These are phyloP conservation scores for Annona cherimola DNA, from an alignment of 164 flowering plant species.

Conservation along the genomic window DNA sequence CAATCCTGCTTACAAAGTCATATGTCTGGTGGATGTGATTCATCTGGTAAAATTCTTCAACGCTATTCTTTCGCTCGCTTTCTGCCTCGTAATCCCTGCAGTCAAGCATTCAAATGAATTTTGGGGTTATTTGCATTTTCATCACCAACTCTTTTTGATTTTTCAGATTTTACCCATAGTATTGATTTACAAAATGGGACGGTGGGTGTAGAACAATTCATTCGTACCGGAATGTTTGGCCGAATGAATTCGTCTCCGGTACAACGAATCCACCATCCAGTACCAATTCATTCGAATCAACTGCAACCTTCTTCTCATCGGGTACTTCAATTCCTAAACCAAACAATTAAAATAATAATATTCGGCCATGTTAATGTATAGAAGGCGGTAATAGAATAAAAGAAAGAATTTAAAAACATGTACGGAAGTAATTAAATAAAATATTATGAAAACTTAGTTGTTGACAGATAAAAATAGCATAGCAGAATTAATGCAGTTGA, in stretches of 20 bases:
- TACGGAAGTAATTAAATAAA: no score
- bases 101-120: not conserved
- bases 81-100: conserved; percentile 35
- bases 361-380: no score
- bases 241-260: conserved; percentile 32
- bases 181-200: not conserved
- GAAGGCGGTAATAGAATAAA: no score
- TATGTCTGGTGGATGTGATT: conserved; percentile 33
- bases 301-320: conserved; percentile 12
- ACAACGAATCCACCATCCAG: conserved; percentile 25
- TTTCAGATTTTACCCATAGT: not conserved
- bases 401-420: no score
- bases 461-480: no score
- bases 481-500: no score
- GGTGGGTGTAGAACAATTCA: no score
- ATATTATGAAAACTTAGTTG: no score
- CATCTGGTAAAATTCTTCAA: conserved; percentile 30
- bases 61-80: conserved; percentile 25
- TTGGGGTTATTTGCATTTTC: no score
- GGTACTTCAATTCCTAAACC: conserved; percentile 15
- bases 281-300: conserved; percentile 18
- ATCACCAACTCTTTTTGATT: no score
- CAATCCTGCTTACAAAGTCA: conserved; percentile 25
- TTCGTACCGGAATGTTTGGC: conserved; percentile 29
- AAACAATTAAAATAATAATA: not conserved